Conservation (phyloP, 2,329 filamentous ascomycete species). For the Capronia epimyces region DNA sequence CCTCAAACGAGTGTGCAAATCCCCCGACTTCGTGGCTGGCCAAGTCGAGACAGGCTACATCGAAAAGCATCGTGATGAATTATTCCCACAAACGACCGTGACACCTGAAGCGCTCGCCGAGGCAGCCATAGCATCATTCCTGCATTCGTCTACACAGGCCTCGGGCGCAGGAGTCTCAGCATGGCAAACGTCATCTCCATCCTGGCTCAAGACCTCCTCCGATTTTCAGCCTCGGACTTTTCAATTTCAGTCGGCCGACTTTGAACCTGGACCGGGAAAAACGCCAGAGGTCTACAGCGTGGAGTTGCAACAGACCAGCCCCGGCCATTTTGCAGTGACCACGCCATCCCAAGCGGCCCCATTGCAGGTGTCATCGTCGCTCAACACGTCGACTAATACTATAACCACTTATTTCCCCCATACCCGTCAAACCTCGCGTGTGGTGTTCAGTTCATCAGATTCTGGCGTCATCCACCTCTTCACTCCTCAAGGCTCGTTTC, state of each 20-base stretch:
- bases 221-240: conserved; percentile 29
- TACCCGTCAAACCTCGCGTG: conserved; percentile 71
- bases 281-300: conserved; percentile 34
- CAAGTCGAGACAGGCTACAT: conserved; percentile 97
- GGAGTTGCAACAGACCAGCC: conserved; percentile 48
- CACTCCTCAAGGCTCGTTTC: conserved; percentile 58
- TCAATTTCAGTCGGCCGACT: conserved; percentile 25
- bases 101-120: conserved; percentile 75
- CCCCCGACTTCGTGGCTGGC: conserved; percentile 74
- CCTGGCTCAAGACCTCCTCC: conserved; percentile 25
- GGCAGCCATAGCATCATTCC: conserved; percentile 71
- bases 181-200: conserved; percentile 8
- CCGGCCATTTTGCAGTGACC: conserved; percentile 46
- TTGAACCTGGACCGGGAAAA: conserved; percentile 23
- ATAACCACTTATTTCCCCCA: conserved; percentile 75
- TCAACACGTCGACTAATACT: conserved; percentile 42
- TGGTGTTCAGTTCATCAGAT: conserved; percentile 49
- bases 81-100: conserved; percentile 62
- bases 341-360: conserved; percentile 37
- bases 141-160: conserved; percentile 27
- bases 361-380: conserved; percentile 45
- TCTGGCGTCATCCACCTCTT: conserved; percentile 63
- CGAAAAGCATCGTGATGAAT: conserved; percentile 72
- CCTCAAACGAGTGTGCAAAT: conserved; percentile 77
- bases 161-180: neutral